These are phyloP conservation scores for Flaveria trinervia DNA, from an alignment of 129 eudicot genomes.

Conservation along the genomic window DNA sequence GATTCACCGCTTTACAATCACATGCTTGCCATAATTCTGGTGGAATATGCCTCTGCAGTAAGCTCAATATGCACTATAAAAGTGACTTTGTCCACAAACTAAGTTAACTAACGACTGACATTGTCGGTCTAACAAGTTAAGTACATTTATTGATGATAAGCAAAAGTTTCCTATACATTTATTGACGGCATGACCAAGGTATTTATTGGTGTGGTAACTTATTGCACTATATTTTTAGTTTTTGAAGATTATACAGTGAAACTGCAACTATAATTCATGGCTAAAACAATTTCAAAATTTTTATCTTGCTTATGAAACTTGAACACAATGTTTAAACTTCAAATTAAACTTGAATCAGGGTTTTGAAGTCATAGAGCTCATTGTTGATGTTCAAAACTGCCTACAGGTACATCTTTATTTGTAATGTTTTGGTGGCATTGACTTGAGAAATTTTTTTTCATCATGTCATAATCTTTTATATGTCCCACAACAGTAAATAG, in stretches of 20 bases:
- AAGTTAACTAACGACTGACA: not conserved
- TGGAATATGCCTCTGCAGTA: constrained; percentile 92
- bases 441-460: not conserved
- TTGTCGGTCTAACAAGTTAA: not conserved
- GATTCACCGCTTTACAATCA: constrained; percentile 56
- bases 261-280: not conserved
- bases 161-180: not conserved
- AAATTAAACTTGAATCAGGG: constrained; percentile 48
- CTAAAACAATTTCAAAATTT: not conserved
- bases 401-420: constrained; percentile 59
- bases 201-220: constrained; percentile 14
- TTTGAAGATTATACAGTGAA: not conserved
- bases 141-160: not conserved
- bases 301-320: constrained; percentile 11
- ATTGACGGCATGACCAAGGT: constrained; percentile 77
- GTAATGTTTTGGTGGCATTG: constrained; percentile 2
- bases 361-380: constrained; percentile 79
- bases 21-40: constrained; percentile 73
- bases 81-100: not conserved
- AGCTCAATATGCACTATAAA: constrained; percentile 31
- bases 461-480: not conserved
- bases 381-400: constrained; percentile 83
- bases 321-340: constrained; percentile 7
- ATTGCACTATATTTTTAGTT: not conserved
- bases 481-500: constrained; percentile 8